phyloP scores from a whole-genome alignment of 352 stramenopile species.

The Poterioochromonas sp. region DNA sequence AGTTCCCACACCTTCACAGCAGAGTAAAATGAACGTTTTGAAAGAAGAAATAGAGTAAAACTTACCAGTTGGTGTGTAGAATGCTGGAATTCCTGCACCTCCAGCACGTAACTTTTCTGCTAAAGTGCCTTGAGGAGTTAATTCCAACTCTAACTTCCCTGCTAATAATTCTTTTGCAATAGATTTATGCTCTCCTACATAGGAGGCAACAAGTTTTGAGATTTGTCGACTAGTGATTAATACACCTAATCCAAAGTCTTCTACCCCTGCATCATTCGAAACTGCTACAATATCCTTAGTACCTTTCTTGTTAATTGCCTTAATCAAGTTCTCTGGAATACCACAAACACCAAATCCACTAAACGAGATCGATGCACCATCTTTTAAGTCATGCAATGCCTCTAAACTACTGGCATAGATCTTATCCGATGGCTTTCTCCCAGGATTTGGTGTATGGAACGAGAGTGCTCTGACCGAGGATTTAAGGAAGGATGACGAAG shows the following conservation, averaged over 20 bases:
- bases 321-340: slow-evolving; percentile 78
- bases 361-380: slow-evolving; percentile 39
- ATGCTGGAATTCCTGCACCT: slow-evolving; percentile 86
- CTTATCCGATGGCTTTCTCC: not conserved
- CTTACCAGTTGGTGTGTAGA: slow-evolving; percentile 85
- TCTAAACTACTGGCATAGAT: not conserved
- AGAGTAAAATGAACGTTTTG: too few relatives aligned
- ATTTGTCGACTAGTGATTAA: slow-evolving; percentile 89
- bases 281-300: slow-evolving; percentile 43
- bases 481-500: too few relatives aligned
- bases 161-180: slow-evolving; percentile 66
- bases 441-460: too few relatives aligned
- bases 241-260: slow-evolving; percentile 81
- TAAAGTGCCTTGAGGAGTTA: slow-evolving; percentile 66
- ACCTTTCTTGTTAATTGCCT: slow-evolving; percentile 65
- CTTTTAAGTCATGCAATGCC: not conserved
- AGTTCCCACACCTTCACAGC: slow-evolving; percentile 55
- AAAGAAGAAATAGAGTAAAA: too few relatives aligned
- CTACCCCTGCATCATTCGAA: slow-evolving; percentile 86
- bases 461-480: too few relatives aligned
- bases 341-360: slow-evolving; percentile 79
- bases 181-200: slow-evolving; percentile 90
- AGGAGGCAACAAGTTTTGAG: slow-evolving; percentile 87
- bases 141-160: slow-evolving; percentile 38
- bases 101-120: slow-evolving; percentile 78